A percentile compares a stretch with the other conserved stretches of the same genome.
Conservation (phyloP, 495 filamentous ascomycete species). For the Chaetomidium leptoderma region DNA sequence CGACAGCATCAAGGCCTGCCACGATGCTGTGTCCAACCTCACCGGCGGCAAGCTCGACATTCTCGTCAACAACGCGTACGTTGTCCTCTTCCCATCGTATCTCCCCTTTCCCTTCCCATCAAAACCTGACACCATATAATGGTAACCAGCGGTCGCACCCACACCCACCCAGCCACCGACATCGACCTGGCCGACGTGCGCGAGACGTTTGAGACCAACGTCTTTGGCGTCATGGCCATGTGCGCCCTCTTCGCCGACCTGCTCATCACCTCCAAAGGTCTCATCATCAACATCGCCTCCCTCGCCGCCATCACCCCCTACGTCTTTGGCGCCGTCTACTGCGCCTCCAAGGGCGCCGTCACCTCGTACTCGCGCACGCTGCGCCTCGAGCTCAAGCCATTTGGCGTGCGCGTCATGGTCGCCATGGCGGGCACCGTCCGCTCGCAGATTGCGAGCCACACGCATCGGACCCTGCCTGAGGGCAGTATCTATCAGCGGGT, state of each 20-base stretch:
- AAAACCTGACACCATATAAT: background rate
- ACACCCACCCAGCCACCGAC: slow-evolving; percentile 53
- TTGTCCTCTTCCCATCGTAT: background rate
- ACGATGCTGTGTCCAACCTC: slow-evolving; percentile 43
- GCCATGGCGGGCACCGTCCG: slow-evolving; percentile 50
- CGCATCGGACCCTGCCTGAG: slow-evolving; percentile 36
- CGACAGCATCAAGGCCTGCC: slow-evolving; percentile 48
- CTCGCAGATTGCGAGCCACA: slow-evolving; percentile 40
- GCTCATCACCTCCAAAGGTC: slow-evolving; percentile 49
- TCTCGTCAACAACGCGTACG: slow-evolving; percentile 64
- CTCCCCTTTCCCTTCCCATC: background rate
- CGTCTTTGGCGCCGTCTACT: slow-evolving; percentile 49
- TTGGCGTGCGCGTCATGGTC: slow-evolving; percentile 52
- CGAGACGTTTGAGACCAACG: slow-evolving; percentile 58
- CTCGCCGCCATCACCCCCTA: slow-evolving; percentile 45
- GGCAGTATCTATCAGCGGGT: slow-evolving; percentile 42
- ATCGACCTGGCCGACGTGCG: slow-evolving; percentile 48
- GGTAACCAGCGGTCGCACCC: slow-evolving; percentile 47
- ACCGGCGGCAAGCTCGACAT: slow-evolving; percentile 58
- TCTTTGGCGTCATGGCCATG: slow-evolving; percentile 54
- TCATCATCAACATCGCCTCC: slow-evolving; percentile 54
- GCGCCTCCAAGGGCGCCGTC: slow-evolving; percentile 52
- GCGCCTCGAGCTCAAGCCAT: slow-evolving; percentile 51
- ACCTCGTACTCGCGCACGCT: slow-evolving; percentile 48
- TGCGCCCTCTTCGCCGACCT: slow-evolving; percentile 52